These are phyloP conservation scores for Aspergillus nanangensis DNA, from an alignment of 495 filamentous ascomycete genomes.

Conservation along the genomic window DNA sequence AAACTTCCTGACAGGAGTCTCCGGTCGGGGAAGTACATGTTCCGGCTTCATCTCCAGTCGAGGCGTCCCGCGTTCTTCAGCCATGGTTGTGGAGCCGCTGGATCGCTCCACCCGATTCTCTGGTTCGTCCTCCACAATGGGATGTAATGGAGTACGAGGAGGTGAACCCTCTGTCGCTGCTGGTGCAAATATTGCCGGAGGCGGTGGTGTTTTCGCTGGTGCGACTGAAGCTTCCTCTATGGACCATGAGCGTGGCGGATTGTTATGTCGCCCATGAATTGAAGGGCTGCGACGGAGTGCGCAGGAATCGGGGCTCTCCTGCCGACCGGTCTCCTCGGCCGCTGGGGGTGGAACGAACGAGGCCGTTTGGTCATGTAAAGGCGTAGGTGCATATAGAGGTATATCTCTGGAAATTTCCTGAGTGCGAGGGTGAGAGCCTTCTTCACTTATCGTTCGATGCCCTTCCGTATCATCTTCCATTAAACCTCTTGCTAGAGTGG, in stretches of 20 bases:
- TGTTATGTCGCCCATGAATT: slow-evolving; percentile 32
- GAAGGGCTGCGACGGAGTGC: slow-evolving; percentile 33
- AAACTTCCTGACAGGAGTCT: slow-evolving; percentile 39
- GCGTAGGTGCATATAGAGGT: slow-evolving; percentile 15
- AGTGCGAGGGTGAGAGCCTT: too few species aligned
- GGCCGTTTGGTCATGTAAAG: slow-evolving; percentile 46
- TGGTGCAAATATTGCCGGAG: slow-evolving; percentile 24
- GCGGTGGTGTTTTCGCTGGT: slow-evolving; percentile 17
- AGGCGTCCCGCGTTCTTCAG: slow-evolving; percentile 26
- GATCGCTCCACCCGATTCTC: slow-evolving; percentile 14
- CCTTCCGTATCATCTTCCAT: not conserved
- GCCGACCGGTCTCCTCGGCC: slow-evolving; percentile 8
- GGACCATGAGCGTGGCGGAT: slow-evolving; percentile 27
- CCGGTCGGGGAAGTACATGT: slow-evolving; percentile 38
- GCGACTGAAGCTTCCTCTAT: slow-evolving; percentile 24
- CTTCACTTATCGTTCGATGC: too few species aligned
- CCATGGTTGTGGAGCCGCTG: slow-evolving; percentile 15
- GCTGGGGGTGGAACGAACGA: slow-evolving; percentile 50
- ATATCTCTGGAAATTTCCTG: too few species aligned
- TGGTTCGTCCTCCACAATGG: slow-evolving; percentile 39
- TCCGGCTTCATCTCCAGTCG: slow-evolving; percentile 40
- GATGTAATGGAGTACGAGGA: slow-evolving; percentile 34
- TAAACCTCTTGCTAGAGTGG: slow-evolving; percentile 3
- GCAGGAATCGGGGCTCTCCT: slow-evolving; percentile 13
- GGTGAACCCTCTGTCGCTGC: slow-evolving; percentile 24